phyloP scores from a whole-genome alignment of 2,329 filamentous ascomycete genomes.

The Aureobasidium uvarum region DNA sequence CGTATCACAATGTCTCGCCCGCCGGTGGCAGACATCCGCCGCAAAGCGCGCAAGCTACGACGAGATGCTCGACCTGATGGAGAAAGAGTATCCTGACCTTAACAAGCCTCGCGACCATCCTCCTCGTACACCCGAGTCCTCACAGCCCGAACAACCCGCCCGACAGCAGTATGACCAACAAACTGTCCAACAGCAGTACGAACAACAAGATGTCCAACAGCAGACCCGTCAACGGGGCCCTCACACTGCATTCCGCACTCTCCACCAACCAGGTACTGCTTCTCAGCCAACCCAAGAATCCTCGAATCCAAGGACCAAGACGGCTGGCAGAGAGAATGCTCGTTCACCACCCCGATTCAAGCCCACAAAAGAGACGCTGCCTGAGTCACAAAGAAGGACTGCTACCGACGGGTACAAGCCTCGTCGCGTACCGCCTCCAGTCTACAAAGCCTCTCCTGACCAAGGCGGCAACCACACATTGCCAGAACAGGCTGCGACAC shows the following conservation, averaged over 20 bases:
- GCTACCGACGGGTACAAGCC: background rate
- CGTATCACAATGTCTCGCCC: background rate
- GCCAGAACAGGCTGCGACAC: background rate
- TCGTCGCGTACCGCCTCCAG: constrained; percentile 2
- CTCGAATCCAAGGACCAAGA: background rate
- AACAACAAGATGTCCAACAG: background rate
- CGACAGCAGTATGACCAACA: background rate
- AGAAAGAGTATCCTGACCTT: background rate
- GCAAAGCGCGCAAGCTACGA: background rate
- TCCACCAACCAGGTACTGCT: background rate
- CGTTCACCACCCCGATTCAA: background rate
- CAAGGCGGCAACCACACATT: background rate
- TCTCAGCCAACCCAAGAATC: too few species aligned
- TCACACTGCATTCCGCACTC: background rate
- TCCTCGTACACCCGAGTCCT: background rate
- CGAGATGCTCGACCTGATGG: constrained; percentile 3
- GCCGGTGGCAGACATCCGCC: background rate
- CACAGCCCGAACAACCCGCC: background rate
- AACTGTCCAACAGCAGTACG: background rate
- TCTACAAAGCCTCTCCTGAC: background rate
- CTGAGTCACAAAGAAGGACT: background rate
- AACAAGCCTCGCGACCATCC: background rate
- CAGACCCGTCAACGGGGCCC: background rate
- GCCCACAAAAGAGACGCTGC: background rate
- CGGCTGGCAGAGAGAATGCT: background rate